These are phyloP conservation scores for Penicillium goetzii DNA, from an alignment of 495 filamentous ascomycete genomes.

Conservation along the genomic window DNA sequence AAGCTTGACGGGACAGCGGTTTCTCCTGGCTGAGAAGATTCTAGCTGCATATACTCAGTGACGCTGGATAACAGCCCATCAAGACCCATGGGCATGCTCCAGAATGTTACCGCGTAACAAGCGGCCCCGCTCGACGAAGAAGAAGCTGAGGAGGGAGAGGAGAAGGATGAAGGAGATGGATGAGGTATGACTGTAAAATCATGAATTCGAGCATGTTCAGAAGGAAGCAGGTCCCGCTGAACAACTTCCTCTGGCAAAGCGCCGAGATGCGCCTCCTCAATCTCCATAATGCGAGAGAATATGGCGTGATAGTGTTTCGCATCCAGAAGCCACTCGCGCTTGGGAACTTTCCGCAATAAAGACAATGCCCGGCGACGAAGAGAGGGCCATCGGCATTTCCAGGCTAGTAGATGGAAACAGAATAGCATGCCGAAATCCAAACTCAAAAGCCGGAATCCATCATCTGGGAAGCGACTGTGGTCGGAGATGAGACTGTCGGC, in stretches of 20 bases:
- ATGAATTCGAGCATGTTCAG: constrained; percentile 20
- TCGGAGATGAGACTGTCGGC: constrained; percentile 18
- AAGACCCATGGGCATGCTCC: constrained; percentile 11
- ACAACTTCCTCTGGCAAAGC: not conserved
- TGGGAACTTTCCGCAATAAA: constrained; percentile 13
- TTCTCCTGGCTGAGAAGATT: not conserved
- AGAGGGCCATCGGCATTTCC: constrained; percentile 27
- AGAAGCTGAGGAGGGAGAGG: not conserved
- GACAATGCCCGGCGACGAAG: constrained; percentile 21
- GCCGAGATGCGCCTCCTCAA: constrained; percentile 16
- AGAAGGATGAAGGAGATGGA: not conserved
- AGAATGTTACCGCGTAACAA: constrained; percentile 11
- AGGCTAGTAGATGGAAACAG: constrained; percentile 19
- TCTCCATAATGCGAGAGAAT: constrained; percentile 24
- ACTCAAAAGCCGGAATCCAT: constrained; percentile 13
- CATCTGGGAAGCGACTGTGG: constrained; percentile 6
- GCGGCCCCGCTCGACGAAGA: not conserved
- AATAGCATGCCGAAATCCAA: constrained; percentile 22
- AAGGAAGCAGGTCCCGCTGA: constrained; percentile 10
- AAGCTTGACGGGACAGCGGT: constrained; percentile 4
- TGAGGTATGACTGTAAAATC: constrained; percentile 15
- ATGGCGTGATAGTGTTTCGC: constrained; percentile 18
- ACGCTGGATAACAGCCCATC: constrained; percentile 1
- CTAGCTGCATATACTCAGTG: constrained; percentile 13
- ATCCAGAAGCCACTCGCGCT: constrained; percentile 19